These are phyloP conservation scores for Metrosideros polymorpha DNA, from an alignment of 441 rosid species.

Conservation along the genomic window DNA sequence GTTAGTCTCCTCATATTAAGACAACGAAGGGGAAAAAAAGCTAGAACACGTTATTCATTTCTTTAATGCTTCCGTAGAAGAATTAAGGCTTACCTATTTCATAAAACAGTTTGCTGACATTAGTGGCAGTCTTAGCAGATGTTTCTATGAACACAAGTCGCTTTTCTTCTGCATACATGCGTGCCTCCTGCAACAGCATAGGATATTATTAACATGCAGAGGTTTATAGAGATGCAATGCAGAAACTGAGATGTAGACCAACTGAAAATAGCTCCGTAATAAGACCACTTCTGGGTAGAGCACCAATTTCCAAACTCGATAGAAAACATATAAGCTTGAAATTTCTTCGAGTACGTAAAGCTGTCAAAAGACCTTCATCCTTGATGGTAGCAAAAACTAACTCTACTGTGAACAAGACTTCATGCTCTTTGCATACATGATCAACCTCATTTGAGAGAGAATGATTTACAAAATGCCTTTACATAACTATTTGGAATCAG, in stretches of 20 bases:
- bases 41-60: neutral
- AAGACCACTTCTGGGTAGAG: neutral
- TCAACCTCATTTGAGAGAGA: neutral
- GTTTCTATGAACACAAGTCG: slow-evolving; percentile 45
- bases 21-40: neutral
- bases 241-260: neutral
- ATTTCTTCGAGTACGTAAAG: neutral
- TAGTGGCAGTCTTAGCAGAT: slow-evolving; percentile 37
- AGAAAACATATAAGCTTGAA: neutral
- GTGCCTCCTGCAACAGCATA: slow-evolving; percentile 31
- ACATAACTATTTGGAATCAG: neutral
- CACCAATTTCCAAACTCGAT: neutral
- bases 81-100: slow-evolving; percentile 24
- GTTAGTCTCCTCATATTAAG: neutral
- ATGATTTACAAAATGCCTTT: neutral
- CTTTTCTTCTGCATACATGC: slow-evolving; percentile 30
- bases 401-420: neutral
- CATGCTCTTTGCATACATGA: neutral
- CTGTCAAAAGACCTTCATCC: neutral
- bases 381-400: neutral
- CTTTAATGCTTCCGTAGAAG: neutral
- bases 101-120: slow-evolving; percentile 36
- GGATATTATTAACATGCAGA: no score
- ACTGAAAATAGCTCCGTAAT: neutral
- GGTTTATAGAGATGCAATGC: neutral